A percentile compares a stretch with the other conserved stretches of the same genome.
These are phyloP conservation scores for Gynandropsis gynandra DNA, from an alignment of 345 rosid species.

Conservation along the genomic window DNA sequence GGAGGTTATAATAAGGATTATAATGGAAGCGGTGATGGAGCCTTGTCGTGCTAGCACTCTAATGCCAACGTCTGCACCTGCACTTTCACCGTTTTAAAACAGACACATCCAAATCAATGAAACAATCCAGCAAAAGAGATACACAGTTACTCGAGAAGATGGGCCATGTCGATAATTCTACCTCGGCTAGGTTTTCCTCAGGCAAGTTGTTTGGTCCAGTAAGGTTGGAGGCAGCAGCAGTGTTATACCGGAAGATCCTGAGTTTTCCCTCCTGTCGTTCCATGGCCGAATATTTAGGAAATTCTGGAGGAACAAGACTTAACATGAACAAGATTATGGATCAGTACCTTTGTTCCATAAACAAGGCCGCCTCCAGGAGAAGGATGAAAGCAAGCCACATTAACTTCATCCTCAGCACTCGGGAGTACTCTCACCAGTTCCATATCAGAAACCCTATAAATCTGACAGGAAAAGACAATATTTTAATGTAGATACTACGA, in stretches of 20 bases:
- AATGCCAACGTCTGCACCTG: slow-evolving; percentile 48
- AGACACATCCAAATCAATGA: not conserved
- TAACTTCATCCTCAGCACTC: slow-evolving; percentile 86
- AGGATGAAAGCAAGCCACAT: slow-evolving; percentile 89
- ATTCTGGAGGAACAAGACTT: not conserved
- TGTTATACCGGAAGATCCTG: slow-evolving; percentile 56
- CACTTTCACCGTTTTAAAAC: slow-evolving; percentile 2
- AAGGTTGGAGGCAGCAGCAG: slow-evolving; percentile 30
- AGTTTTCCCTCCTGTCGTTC: slow-evolving; percentile 78
- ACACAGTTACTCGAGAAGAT: too few species aligned
- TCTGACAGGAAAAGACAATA: slow-evolving; percentile 28
- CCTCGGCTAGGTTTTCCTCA: slow-evolving; percentile 41
- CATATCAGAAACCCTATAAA: slow-evolving; percentile 84
- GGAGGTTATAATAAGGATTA: not conserved
- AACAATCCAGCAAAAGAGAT: not conserved
- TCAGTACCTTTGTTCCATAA: slow-evolving; percentile 72
- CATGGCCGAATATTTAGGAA: not conserved
- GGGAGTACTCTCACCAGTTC: slow-evolving; percentile 82
- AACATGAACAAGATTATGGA: not conserved
- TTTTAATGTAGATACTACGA: not conserved
- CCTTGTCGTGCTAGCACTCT: slow-evolving; percentile 59
- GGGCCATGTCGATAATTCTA: slow-evolving; percentile 17
- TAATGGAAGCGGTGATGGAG: slow-evolving; percentile 15
- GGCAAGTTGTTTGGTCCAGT: slow-evolving; percentile 24
- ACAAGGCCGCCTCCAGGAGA: slow-evolving; percentile 81